A percentile compares a stretch with the other conserved stretches of the same genome.
Evolutionary conservation across 2,329 filamentous ascomycete genomes (phyloP).

Genomic region (Pyrenochaeta sp.): DNA sequence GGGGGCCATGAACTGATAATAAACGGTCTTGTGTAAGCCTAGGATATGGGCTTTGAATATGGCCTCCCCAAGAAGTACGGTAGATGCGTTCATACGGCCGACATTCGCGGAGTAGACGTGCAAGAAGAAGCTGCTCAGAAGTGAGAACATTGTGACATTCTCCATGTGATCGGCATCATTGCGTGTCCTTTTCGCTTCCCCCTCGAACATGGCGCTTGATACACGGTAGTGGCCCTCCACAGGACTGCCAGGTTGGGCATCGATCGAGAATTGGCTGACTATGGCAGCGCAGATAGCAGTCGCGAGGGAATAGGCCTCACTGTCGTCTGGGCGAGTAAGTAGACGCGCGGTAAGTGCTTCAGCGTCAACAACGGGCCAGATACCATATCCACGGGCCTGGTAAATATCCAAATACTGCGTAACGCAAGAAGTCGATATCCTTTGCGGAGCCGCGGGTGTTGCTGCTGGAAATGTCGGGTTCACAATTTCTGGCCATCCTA

Average conservation of each 20-base stretch:
- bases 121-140: conserved; percentile 42
- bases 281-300: conserved; percentile 44
- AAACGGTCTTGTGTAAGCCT: conserved; percentile 35
- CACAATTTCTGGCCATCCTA: conserved; percentile 36
- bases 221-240: conserved; percentile 43
- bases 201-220: conserved; percentile 38
- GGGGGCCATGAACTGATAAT: conserved; percentile 32
- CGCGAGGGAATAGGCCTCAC: conserved; percentile 42
- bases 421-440: conserved; percentile 42
- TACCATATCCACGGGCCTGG: conserved; percentile 39
- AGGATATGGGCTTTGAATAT: conserved; percentile 45
- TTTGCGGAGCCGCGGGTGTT: conserved; percentile 25
- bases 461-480: conserved; percentile 23
- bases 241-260: conserved; percentile 39
- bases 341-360: conserved; percentile 41
- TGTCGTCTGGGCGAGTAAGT: conserved; percentile 39
- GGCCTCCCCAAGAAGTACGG: conserved; percentile 40
- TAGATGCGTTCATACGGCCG: conserved; percentile 44
- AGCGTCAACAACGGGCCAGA: conserved; percentile 46
- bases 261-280: conserved; percentile 45
- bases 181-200: conserved; percentile 38
- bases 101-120: conserved; percentile 46
- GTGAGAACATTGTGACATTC: conserved; percentile 37
- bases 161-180: conserved; percentile 40
- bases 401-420: conserved; percentile 44